Percentiles rank a stretch among this genome's conserved stretches.
These are phyloP conservation scores for Lophium mytilinum DNA, from an alignment of 495 filamentous ascomycete species.

Conservation along the genomic window DNA sequence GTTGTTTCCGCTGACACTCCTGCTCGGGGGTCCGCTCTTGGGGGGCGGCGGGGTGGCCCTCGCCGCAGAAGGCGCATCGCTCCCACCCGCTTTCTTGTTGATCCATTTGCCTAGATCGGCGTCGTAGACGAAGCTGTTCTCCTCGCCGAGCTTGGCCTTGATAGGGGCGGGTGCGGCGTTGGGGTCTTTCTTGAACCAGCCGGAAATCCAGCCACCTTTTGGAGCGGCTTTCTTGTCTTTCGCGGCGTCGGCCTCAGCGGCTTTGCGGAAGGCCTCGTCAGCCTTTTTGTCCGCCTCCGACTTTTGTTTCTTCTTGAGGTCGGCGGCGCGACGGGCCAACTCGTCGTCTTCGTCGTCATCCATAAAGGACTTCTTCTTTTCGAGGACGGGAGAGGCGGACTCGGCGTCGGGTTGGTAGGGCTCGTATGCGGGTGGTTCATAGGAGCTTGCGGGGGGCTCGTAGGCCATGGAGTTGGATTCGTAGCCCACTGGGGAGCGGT, in stretches of 20 bases:
- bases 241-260: constrained; percentile 74
- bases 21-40: constrained; percentile 18
- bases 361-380: constrained; percentile 76
- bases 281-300: constrained; percentile 45
- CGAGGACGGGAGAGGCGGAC: constrained; percentile 29
- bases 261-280: constrained; percentile 72
- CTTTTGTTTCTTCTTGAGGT: constrained; percentile 46
- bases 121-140: constrained; percentile 88
- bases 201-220: constrained; percentile 63
- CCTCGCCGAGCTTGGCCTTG: constrained; percentile 89
- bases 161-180: constrained; percentile 58
- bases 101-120: constrained; percentile 93
- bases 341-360: constrained; percentile 65
- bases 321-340: constrained; percentile 43
- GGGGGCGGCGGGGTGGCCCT: constrained; percentile 40
- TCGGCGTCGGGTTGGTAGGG: constrained; percentile 43
- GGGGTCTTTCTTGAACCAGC: constrained; percentile 77
- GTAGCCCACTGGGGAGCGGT: constrained; percentile 28
- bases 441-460: constrained; percentile 43
- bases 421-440: constrained; percentile 30
- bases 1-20: constrained; percentile 17
- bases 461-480: constrained; percentile 26
- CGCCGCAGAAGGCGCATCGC: constrained; percentile 27
- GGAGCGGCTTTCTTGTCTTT: constrained; percentile 12
- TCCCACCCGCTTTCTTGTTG: constrained; percentile 72